Base-by-base conservation (phyloP, 2,329 filamentous ascomycete genomes). In the Balansia obtecta region DNA sequence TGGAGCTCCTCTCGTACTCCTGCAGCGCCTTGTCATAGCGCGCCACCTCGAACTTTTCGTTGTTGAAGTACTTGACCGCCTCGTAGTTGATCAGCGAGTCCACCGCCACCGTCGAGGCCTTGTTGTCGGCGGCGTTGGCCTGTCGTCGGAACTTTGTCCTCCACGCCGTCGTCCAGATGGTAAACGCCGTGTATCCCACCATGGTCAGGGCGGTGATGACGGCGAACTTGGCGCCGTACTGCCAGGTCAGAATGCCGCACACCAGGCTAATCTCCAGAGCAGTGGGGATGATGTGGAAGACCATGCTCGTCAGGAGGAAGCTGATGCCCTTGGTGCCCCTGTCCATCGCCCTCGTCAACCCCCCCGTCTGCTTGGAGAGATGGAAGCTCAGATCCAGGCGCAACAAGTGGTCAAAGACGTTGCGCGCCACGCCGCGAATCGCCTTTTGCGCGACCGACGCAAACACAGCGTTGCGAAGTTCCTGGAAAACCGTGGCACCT, bases 41-140 rank as follows among this genome's bases (percentile, higher is more conserved):
- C 33, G 79, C 77, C 42, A 95, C 88, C 70, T 98, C 93, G 57
- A 89, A 97, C 57, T 86, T 88, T 63, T 98, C 94, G 62, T 98
- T 98, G 72, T 98, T 98, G 72, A 97, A 98, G 71, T 97, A 95
- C 69, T 98, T 98, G 63, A 98, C 93, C 13, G 94, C 91, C 68
- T 98, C 93, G 62, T 96, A 98, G 71, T 98, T 98, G 73, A 98
- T 95, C 47, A 98, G 72, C 0, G 90, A 95, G 69, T 98, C 93
- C 1, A 97, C 90, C 0, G 91, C 91, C 8, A 97, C 88, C 0
- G 91, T 97, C 1, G 91, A 94, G 0, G 88, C 93, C 63, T 83
- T 88, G 68, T 97, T 98, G 60, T 98, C 94, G 0, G 93, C 94
- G 6, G 89, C 88, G 64, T 98, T 98, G 39, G 93, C 89, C 67